These are phyloP conservation scores for Monascus purpureus DNA, from an alignment of 495 filamentous ascomycete genomes.

Conservation along the genomic window DNA sequence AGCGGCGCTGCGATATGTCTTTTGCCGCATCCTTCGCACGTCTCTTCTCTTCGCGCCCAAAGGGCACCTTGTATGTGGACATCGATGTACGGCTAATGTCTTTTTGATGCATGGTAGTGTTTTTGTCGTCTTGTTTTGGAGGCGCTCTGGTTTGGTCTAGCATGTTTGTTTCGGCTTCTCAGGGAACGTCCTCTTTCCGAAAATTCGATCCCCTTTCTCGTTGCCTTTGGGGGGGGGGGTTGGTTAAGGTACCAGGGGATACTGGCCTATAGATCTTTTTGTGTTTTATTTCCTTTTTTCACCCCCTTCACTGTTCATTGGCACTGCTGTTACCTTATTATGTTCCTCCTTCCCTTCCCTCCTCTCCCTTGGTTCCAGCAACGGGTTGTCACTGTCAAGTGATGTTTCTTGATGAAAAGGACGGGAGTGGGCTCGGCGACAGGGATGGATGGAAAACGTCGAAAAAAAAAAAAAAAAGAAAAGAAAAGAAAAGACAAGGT, in stretches of 20 bases:
- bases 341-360: too few relatives aligned
- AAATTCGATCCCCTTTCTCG: too few relatives aligned
- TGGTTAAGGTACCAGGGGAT: too few relatives aligned
- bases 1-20: too few relatives aligned
- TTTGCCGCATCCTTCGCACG: constrained; percentile 1
- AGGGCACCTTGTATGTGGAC: constrained; percentile 4
- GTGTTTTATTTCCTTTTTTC: constrained; percentile 1
- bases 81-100: constrained; percentile 7
- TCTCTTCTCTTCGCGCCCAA: constrained; percentile 1
- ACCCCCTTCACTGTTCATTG: not conserved
- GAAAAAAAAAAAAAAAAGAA: too few relatives aligned
- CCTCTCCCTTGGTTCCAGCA: too few relatives aligned
- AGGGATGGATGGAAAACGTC: not conserved
- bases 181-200: too few relatives aligned
- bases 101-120: constrained; percentile 12
- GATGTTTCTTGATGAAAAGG: too few relatives aligned
- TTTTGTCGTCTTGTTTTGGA: too few relatives aligned
- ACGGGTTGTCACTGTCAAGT: too few relatives aligned
- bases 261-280: constrained; percentile 5
- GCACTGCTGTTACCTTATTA: not conserved
- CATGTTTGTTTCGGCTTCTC: constrained; percentile 10
- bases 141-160: constrained; percentile 1
- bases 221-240: too few relatives aligned
- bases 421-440: not conserved
- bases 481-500: not conserved